Evolutionary conservation across 176 grass and related monocot species (phyloP).

Genomic region (Avena eriantha): DNA sequence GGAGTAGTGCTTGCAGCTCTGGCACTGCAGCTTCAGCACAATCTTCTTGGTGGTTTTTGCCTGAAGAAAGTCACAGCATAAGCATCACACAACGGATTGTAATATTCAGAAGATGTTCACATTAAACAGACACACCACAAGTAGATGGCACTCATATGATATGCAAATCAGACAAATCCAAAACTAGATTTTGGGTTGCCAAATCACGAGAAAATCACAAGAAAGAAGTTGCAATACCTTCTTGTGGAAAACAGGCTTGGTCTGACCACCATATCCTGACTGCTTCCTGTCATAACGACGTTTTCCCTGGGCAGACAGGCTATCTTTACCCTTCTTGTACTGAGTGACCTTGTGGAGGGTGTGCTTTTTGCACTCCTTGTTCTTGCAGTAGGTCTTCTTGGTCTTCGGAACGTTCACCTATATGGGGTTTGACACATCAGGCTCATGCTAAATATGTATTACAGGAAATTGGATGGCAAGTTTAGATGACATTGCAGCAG

Average conservation of each 20-base stretch:
- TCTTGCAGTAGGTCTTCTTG: slow-evolving; percentile 98
- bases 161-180: neutral
- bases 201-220: no score
- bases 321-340: slow-evolving; percentile 97
- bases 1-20: slow-evolving; percentile 92
- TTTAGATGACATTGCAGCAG: slow-evolving; percentile 53
- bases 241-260: no score
- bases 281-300: no score
- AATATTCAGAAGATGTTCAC: neutral
- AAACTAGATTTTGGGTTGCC: neutral
- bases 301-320: slow-evolving; percentile 52
- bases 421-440: neutral
- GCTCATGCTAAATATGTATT: neutral
- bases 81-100: neutral
- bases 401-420: slow-evolving; percentile 96
- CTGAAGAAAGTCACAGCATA: slow-evolving; percentile 43
- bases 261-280: no score
- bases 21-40: slow-evolving; percentile 91
- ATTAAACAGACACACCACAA: neutral
- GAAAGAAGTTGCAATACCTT: no score
- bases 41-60: slow-evolving; percentile 99
- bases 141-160: neutral
- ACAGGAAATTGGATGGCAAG: neutral
- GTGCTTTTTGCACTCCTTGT: slow-evolving; percentile 95
- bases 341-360: slow-evolving; percentile 95